Conservation (phyloP, 228 moss, liverwort and hornwort genomes). For the Sphagnum magellanicum region DNA sequence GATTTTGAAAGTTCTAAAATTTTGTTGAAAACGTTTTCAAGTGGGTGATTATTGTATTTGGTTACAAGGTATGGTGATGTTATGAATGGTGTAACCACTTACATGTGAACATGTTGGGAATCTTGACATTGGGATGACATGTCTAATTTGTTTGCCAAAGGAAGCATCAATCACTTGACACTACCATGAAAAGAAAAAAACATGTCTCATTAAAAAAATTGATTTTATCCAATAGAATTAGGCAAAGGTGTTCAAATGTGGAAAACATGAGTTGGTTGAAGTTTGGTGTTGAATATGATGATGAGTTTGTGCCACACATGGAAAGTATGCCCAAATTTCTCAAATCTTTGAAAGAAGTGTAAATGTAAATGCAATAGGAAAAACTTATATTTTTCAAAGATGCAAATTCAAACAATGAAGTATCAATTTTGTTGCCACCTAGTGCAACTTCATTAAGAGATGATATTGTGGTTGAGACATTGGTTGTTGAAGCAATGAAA, state of each 20-base stretch:
- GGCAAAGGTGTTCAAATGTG: constrained; percentile 70
- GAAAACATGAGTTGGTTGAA: constrained; percentile 70
- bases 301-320: too few relatives aligned
- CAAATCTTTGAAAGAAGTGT: not conserved
- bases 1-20: too few relatives aligned
- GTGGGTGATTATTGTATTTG: too few relatives aligned
- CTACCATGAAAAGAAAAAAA: constrained; percentile 28
- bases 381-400: constrained; percentile 92
- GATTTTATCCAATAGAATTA: constrained; percentile 47
- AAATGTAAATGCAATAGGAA: constrained; percentile 87
- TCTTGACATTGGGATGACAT: constrained; percentile 93
- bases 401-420: constrained; percentile 50
- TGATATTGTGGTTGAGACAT: constrained; percentile 33
- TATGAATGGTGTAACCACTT: too few relatives aligned
- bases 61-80: too few relatives aligned
- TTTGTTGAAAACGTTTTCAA: not conserved
- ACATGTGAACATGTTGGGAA: constrained; percentile 63
- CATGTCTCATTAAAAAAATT: constrained; percentile 16
- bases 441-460: constrained; percentile 57
- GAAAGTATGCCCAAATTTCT: too few relatives aligned
- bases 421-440: constrained; percentile 34
- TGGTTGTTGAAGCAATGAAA: constrained; percentile 36
- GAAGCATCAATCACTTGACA: constrained; percentile 23
- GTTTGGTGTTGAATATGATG: constrained; percentile 16
- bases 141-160: constrained; percentile 57